Evolutionary conservation across 306 rosid genomes (phyloP).

Genomic region (Castanospermum australe): DNA sequence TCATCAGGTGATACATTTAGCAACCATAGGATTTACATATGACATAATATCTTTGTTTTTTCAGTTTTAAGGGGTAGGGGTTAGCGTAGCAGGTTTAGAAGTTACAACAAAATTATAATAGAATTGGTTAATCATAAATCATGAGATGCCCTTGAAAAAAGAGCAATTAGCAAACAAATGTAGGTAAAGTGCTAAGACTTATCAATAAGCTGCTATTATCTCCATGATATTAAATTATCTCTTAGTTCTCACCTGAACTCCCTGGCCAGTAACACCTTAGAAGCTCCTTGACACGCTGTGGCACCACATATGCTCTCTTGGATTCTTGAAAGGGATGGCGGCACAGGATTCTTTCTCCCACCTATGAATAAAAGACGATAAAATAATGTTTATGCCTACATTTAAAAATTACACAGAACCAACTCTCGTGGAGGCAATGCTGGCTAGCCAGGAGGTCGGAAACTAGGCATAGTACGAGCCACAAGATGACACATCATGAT

Average conservation of each 20-base stretch:
- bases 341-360: constrained; percentile 86
- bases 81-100: not conserved
- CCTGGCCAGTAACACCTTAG: constrained; percentile 91
- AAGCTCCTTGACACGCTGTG: constrained; percentile 91
- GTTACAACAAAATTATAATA: not conserved
- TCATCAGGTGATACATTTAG: not conserved
- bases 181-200: not conserved
- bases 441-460: not conserved
- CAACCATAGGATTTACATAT: not conserved
- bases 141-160: not conserved
- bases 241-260: constrained; percentile 55
- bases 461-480: not conserved
- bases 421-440: constrained; percentile 5
- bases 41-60: not conserved
- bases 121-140: not conserved
- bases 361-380: constrained; percentile 49
- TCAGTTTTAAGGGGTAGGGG: not conserved
- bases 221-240: not conserved
- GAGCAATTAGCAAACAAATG: not conserved
- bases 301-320: constrained; percentile 97
- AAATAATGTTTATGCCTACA: not conserved
- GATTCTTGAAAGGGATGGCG: constrained; percentile 99
- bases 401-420: not conserved
- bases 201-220: constrained; percentile 7
- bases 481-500: not conserved